Base-by-base conservation (phyloP, 495 filamentous ascomycete genomes). In the Penicillium salamii region DNA sequence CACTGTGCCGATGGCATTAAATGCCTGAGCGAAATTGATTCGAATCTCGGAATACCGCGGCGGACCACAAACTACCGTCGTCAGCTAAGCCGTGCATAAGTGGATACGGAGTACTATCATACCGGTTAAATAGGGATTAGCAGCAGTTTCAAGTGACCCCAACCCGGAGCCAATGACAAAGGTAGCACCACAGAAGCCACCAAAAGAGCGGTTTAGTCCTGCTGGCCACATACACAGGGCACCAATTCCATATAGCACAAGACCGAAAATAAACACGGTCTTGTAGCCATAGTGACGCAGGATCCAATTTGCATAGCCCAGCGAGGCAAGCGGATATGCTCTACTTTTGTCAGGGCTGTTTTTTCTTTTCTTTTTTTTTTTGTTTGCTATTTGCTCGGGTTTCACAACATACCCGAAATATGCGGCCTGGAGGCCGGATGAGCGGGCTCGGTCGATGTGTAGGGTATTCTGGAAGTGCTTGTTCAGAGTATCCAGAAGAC, bases 1-100 rank as follows among this genome's bases (percentile, higher is more conserved):
- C 31, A 89, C 79, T 17, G 80, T 84, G 6, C 83, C 81, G 23
- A 87, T 72, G 3, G 77, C 86, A 54, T 89, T 85, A 38, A 90
- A 76, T 9, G 75, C 84, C 57, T 89, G 86, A 1, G 85, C 78
- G 12, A 88, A 57, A 32, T 88, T 80, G 43, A 90, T 77, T 24
- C 87, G 77, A 53, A 79, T 70, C 46, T 80, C 77, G 12, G 74
- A 62, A 55, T 78, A 78, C 15, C 69, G 61, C 4, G 74, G 75
- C 6, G 77, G 77, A 36, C 76, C 77, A 44, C 75, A 78, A 21
- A 79, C 71, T 75, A n/a, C n/a, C 8, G 8, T 26, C 23, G 23
- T 26, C 4, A 26, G 23, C 23, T 26, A 8, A 8, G 23, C 4
- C 23, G 23, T 26, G 23, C 3, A 8, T 8, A 26, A 26, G 23